A percentile compares a stretch with the other conserved stretches of the same genome.
Evolutionary conservation across 352 stramenopile genomes (phyloP).

Genomic region (Globisporangium perplexum): DNA sequence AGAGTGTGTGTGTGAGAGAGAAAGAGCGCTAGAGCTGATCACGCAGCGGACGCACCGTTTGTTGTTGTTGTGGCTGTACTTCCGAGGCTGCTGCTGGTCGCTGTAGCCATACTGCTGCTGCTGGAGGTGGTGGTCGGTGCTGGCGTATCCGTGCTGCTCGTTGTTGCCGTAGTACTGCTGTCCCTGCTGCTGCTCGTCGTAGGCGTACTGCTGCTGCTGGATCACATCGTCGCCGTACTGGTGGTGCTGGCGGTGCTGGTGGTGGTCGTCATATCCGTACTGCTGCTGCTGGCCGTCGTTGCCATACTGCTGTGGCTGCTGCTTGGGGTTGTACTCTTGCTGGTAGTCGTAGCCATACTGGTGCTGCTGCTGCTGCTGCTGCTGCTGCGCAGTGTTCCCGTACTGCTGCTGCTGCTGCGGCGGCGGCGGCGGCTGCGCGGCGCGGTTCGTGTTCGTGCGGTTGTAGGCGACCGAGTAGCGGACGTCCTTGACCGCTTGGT

Average conservation of each 20-base stretch:
- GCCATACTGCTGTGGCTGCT: slow-evolving; percentile 9
- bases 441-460: slow-evolving; percentile 3
- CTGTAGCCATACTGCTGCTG: slow-evolving; percentile 9
- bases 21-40: too few species aligned
- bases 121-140: neutral
- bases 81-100: slow-evolving; percentile 5
- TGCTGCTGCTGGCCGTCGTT: slow-evolving; percentile 24
- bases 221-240: neutral
- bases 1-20: too few species aligned
- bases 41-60: slow-evolving; percentile 7
- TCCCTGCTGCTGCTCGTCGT: slow-evolving; percentile 2
- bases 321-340: slow-evolving; percentile 11
- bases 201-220: neutral
- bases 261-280: slow-evolving; percentile 2
- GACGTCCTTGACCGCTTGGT: slow-evolving; percentile 1
- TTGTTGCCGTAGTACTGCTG: slow-evolving; percentile 14
- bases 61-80: slow-evolving; percentile 6
- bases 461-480: slow-evolving; percentile 4
- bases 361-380: slow-evolving; percentile 13
- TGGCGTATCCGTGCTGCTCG: neutral
- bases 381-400: slow-evolving; percentile 12
- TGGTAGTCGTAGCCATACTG: slow-evolving; percentile 1
- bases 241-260: neutral
- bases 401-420: slow-evolving; percentile 24
- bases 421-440: slow-evolving; percentile 4